phyloP scores from a whole-genome alignment of 1,139 yeast genomes.

The Yamadazyma epiphylla region DNA sequence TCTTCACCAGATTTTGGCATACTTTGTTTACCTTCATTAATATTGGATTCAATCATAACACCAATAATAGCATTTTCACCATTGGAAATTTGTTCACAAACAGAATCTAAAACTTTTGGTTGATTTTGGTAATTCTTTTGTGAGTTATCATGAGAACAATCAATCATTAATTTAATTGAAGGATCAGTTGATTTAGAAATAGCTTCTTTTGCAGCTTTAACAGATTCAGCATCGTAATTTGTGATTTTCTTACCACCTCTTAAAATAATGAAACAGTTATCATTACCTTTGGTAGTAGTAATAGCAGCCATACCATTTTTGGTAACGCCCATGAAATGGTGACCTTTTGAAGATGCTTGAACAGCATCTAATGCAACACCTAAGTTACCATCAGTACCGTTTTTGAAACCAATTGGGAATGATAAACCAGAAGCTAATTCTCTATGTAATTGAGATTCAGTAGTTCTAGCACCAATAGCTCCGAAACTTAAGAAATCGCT shows the following conservation, averaged over 20 bases:
- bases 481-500: slow-evolving; percentile 91
- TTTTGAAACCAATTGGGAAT: slow-evolving; percentile 98
- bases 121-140: slow-evolving; percentile 91
- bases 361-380: slow-evolving; percentile 94
- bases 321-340: slow-evolving; percentile 95
- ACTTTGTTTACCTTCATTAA: slow-evolving; percentile 87
- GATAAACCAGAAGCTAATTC: slow-evolving; percentile 95
- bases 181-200: slow-evolving; percentile 42
- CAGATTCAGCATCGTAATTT: slow-evolving; percentile 79
- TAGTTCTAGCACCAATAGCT: slow-evolving; percentile 98
- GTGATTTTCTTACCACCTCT: slow-evolving; percentile 96
- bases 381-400: slow-evolving; percentile 94
- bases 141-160: slow-evolving; percentile 97
- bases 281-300: slow-evolving; percentile 91
- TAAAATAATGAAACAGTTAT: slow-evolving; percentile 81
- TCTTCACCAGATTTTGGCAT: slow-evolving; percentile 61
- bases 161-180: slow-evolving; percentile 68
- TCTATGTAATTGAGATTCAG: slow-evolving; percentile 96
- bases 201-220: slow-evolving; percentile 66
- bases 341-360: slow-evolving; percentile 86
- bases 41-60: slow-evolving; percentile 93
- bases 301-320: slow-evolving; percentile 96
- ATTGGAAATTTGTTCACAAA: slow-evolving; percentile 73
- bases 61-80: slow-evolving; percentile 86
- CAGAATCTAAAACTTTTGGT: slow-evolving; percentile 77